phyloP scores from a whole-genome alignment of 169 alveolate genomes.

The Cyclospora cayetanensis region DNA sequence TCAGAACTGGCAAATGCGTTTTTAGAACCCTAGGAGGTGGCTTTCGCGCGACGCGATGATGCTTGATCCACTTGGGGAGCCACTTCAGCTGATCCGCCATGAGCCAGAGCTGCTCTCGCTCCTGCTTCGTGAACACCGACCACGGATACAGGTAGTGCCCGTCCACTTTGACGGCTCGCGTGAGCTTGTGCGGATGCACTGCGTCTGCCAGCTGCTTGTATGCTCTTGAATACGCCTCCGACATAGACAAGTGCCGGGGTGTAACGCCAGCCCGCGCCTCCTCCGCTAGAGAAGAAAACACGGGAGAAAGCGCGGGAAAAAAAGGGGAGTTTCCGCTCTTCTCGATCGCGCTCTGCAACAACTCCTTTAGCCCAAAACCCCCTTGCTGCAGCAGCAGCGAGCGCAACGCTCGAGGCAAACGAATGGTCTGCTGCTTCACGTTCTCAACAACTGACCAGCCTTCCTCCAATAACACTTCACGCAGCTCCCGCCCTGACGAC shows the following conservation, averaged over 20 bases:
- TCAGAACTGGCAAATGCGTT: constrained; percentile 14
- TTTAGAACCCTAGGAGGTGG: not conserved
- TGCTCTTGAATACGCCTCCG: not conserved
- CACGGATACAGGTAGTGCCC: constrained; percentile 68
- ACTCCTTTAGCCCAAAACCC: constrained; percentile 2
- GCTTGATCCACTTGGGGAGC: constrained; percentile 65
- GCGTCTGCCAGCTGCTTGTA: constrained; percentile 21
- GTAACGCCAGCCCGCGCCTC: not conserved
- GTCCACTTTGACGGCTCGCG: constrained; percentile 61
- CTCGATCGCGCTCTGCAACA: not conserved
- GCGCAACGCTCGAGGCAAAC: not conserved
- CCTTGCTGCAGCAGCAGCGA: not conserved
- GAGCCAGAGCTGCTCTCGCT: constrained; percentile 41
- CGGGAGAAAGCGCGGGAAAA: not conserved
- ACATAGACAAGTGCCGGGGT: not conserved
- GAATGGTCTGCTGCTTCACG: not conserved
- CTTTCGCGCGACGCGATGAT: constrained; percentile 42
- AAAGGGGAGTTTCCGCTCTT: not conserved
- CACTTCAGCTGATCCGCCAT: constrained; percentile 61
- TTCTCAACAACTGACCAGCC: not conserved
- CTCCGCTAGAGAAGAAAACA: too few species aligned
- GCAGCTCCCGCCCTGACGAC: not conserved
- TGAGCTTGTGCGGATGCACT: constrained; percentile 1
- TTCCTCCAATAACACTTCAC: not conserved
- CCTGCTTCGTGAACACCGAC: constrained; percentile 23